These are phyloP conservation scores for Daldinia bambusicola DNA, from an alignment of 495 filamentous ascomycete genomes.

Conservation along the genomic window DNA sequence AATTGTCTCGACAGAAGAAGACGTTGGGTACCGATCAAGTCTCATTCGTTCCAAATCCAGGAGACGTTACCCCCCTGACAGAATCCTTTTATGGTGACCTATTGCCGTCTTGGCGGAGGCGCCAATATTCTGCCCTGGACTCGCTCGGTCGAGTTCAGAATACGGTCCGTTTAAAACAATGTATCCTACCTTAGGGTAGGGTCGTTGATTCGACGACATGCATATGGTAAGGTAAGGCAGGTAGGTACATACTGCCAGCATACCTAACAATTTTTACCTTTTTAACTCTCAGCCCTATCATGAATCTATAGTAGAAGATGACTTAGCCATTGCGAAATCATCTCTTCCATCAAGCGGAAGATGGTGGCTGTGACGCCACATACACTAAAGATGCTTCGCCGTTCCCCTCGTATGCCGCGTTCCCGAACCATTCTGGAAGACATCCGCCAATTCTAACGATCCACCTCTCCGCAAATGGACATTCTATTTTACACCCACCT, in stretches of 20 bases:
- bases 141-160: slow-evolving; percentile 5
- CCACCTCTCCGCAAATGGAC: slow-evolving; percentile 21
- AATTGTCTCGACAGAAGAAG: slow-evolving; percentile 27
- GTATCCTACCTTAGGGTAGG: slow-evolving; percentile 5
- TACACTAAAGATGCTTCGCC: slow-evolving; percentile 15
- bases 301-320: slow-evolving; percentile 5
- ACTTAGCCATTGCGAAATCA: slow-evolving; percentile 9
- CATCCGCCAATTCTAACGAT: slow-evolving; percentile 10
- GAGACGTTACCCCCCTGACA: slow-evolving; percentile 35
- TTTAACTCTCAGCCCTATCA: slow-evolving; percentile 36
- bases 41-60: slow-evolving; percentile 26
- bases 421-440: slow-evolving; percentile 39
- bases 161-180: not conserved
- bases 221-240: slow-evolving; percentile 1
- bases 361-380: slow-evolving; percentile 35
- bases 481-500: not conserved
- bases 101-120: slow-evolving; percentile 26
- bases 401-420: slow-evolving; percentile 15
- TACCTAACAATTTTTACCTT: slow-evolving; percentile 7
- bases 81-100: slow-evolving; percentile 35
- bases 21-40: slow-evolving; percentile 29
- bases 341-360: slow-evolving; percentile 8
- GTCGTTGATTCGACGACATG: slow-evolving; percentile 22
- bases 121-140: slow-evolving; percentile 18
- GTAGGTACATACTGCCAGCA: not conserved